Evolutionary conservation across 768 basidiomycete species (phyloP).

Genomic region (Pholiota molesta): DNA sequence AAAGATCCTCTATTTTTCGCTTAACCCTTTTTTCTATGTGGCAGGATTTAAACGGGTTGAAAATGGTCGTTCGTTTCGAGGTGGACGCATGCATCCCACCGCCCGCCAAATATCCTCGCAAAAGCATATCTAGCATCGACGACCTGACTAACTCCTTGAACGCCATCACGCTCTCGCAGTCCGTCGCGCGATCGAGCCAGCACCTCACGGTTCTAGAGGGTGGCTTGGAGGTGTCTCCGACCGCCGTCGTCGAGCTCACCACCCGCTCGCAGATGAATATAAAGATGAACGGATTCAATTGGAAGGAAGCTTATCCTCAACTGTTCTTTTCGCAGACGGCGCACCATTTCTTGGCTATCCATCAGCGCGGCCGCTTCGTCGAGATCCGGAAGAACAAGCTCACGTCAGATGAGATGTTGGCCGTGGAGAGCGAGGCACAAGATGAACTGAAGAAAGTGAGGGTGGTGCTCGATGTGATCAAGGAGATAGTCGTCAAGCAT

Average conservation of each 20-base stretch:
- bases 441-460: constrained; percentile 39
- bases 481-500: constrained; percentile 50
- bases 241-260: constrained; percentile 47
- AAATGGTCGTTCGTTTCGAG: constrained; percentile 60
- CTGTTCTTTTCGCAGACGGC: constrained; percentile 71
- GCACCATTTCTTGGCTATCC: constrained; percentile 61
- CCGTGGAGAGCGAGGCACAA: constrained; percentile 34
- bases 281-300: constrained; percentile 39
- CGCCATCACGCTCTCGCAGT: constrained; percentile 30
- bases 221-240: constrained; percentile 41
- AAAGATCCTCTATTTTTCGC: background rate
- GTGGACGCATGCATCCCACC: constrained; percentile 51
- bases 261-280: constrained; percentile 40
- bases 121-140: constrained; percentile 33
- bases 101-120: constrained; percentile 26
- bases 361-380: constrained; percentile 55
- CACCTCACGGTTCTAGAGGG: constrained; percentile 32
- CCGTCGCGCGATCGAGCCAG: constrained; percentile 15
- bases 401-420: constrained; percentile 36
- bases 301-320: constrained; percentile 66
- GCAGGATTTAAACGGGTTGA: constrained; percentile 61
- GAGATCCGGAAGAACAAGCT: constrained; percentile 51
- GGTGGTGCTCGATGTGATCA: constrained; percentile 45
- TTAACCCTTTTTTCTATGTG: background rate
- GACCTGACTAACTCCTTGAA: constrained; percentile 38